Evolutionary conservation across 495 filamentous ascomycete genomes (phyloP).

Genomic region (Clavariopsis aquatica): DNA sequence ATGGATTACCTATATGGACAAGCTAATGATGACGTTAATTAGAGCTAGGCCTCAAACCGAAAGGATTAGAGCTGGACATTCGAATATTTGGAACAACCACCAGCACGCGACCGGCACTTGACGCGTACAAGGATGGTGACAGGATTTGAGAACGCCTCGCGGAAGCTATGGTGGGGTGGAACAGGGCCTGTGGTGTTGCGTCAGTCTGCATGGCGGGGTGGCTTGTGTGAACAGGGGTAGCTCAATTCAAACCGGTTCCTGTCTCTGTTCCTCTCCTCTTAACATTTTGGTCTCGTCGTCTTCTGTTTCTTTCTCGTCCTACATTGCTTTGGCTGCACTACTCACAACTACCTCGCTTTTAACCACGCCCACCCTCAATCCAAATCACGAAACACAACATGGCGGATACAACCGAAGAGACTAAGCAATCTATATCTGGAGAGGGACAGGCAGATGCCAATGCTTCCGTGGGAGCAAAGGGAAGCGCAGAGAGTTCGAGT

Average conservation of each 20-base stretch:
- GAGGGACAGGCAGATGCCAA: slow-evolving; percentile 43
- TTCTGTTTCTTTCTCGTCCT: slow-evolving; percentile 4
- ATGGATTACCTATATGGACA: too few relatives aligned
- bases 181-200: slow-evolving; percentile 5
- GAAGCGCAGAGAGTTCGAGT: slow-evolving; percentile 39
- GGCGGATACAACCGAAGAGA: slow-evolving; percentile 41
- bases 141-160: slow-evolving; percentile 26
- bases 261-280: slow-evolving; percentile 28
- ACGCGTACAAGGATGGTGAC: slow-evolving; percentile 26
- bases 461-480: slow-evolving; percentile 38
- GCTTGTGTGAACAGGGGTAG: slow-evolving; percentile 28
- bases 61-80: neutral
- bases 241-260: slow-evolving; percentile 39
- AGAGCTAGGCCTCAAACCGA: neutral
- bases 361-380: slow-evolving; percentile 12
- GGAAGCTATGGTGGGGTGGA: slow-evolving; percentile 10
- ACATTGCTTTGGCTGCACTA: neutral
- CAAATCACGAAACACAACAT: slow-evolving; percentile 29
- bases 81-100: slow-evolving; percentile 1
- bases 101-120: slow-evolving; percentile 1
- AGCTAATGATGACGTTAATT: neutral
- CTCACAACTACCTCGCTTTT: neutral
- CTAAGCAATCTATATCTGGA: slow-evolving; percentile 41
- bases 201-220: slow-evolving; percentile 15
- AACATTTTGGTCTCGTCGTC: slow-evolving; percentile 23